Evolutionary conservation across 2,329 filamentous ascomycete species (phyloP).

Genomic region (Pseudogymnoascus sp.): DNA sequence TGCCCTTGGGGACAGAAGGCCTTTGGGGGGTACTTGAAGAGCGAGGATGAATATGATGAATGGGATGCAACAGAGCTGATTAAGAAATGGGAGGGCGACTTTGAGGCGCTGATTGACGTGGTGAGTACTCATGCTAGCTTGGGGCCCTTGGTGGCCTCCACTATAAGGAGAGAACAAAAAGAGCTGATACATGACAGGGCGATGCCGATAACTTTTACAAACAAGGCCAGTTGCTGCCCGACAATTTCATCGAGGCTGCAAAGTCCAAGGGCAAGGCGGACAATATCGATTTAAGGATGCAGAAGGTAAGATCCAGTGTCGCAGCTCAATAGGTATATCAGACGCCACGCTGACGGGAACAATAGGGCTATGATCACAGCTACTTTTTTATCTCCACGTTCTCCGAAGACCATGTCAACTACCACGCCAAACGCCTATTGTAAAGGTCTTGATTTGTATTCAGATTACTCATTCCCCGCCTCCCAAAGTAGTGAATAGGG

Average conservation of each 20-base stretch:
- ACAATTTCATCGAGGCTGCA: constrained; percentile 79
- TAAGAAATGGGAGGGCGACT: constrained; percentile 58
- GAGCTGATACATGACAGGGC: constrained; percentile 43
- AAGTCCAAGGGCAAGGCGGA: constrained; percentile 63
- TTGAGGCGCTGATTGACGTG: constrained; percentile 82
- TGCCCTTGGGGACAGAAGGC: constrained; percentile 96
- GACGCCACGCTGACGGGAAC: neutral
- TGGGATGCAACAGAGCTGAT: constrained; percentile 91
- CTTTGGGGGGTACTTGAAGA: constrained; percentile 75
- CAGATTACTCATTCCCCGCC: neutral
- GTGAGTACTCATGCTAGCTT: constrained; percentile 39
- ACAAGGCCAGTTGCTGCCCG: constrained; percentile 81
- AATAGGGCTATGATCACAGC: constrained; percentile 83
- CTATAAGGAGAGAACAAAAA: neutral
- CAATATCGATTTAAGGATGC: constrained; percentile 72
- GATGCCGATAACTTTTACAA: constrained; percentile 97
- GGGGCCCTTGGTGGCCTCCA: neutral
- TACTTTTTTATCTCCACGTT: constrained; percentile 96
- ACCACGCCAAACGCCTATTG: constrained; percentile 78
- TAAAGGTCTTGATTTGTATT: constrained; percentile 7
- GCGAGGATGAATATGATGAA: constrained; percentile 70
- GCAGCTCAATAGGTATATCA: neutral
- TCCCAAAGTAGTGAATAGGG: constrained; percentile 3
- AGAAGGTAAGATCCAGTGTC: constrained; percentile 46
- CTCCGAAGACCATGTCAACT: constrained; percentile 79